Evolutionary conservation across 176 grass and related monocot species (phyloP), one percentile per base, ranked within the genome.

Genomic region (Elaeis guineensis): DNA sequence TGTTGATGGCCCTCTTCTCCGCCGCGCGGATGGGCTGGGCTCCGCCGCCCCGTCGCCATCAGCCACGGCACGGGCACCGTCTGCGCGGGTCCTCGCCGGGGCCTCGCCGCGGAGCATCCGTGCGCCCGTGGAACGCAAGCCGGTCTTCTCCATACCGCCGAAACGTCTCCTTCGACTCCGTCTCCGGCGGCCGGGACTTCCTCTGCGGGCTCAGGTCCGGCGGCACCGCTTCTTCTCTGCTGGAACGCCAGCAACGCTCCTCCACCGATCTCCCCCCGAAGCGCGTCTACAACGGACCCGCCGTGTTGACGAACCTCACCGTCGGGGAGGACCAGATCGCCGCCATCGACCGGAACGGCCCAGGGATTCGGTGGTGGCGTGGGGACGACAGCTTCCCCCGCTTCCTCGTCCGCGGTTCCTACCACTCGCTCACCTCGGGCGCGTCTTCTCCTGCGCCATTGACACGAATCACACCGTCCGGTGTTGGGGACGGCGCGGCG

Each of bases 261-360:
- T 54, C 29, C 58, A 0, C 26, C 50, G 3, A 25, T 12, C 4
- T 49, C 3, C n/a, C 21, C 12, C 17, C 63, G 48, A 75, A 50
- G 20, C 81, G 93, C 8, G 62, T 98, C 20, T 98, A 92, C 77
- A 66, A 64, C 39, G 81, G 81, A 0, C 1, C 76, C 0, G 2
- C 0, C 0, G 3, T 5, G 11, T 52, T 92, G 19, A 0, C 19
- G 0, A 75, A 75, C 22, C 76, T 98, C 58, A 51, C 75, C 65
- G 93, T 98, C 51, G 93, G 93, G 2, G 76, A 60, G 9, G 29
- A 25, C 57, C 84, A 97, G 19, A 51, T 97, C 73, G 84, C 87
- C 0, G 93, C 81, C 49, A 57, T 80, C 77, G 70, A 85, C 57
- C 5, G 1, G 1, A 9, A 54, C 5, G 63, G 58, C 16, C 48